Evolutionary conservation across 805 yeast species (phyloP).

Genomic region (Candida ficus): DNA sequence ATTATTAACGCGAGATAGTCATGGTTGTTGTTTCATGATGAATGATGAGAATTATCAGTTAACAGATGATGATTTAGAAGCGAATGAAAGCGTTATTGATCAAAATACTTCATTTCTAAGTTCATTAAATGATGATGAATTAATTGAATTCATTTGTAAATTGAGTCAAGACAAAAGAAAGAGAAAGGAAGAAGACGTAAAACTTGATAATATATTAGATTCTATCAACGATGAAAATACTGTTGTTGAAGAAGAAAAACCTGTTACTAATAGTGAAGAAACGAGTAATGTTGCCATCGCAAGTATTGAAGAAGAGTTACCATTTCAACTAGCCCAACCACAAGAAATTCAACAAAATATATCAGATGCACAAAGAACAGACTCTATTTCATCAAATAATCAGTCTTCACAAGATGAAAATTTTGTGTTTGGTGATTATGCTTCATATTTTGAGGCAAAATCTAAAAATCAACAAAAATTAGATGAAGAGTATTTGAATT

Average conservation of each 20-base stretch:
- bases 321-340: constrained; percentile 7
- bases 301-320: neutral
- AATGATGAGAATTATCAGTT: too few relatives aligned
- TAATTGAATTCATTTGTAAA: constrained; percentile 31
- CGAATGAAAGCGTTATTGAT: neutral
- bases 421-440: constrained; percentile 59
- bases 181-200: neutral
- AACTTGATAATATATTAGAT: too few relatives aligned
- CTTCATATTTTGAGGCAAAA: constrained; percentile 59
- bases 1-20: too few relatives aligned
- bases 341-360: constrained; percentile 1
- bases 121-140: constrained; percentile 34
- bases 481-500: constrained; percentile 44
- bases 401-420: neutral
- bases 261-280: neutral
- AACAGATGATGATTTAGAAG: neutral
- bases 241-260: too few relatives aligned
- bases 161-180: constrained; percentile 23
- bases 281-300: neutral
- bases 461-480: constrained; percentile 54
- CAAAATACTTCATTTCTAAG: constrained; percentile 17
- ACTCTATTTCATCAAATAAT: neutral
- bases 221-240: too few relatives aligned
- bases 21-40: too few relatives aligned
- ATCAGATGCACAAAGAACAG: neutral